phyloP scores from a whole-genome alignment of 305 asterid genomes.

The Fraxinus albicans region DNA sequence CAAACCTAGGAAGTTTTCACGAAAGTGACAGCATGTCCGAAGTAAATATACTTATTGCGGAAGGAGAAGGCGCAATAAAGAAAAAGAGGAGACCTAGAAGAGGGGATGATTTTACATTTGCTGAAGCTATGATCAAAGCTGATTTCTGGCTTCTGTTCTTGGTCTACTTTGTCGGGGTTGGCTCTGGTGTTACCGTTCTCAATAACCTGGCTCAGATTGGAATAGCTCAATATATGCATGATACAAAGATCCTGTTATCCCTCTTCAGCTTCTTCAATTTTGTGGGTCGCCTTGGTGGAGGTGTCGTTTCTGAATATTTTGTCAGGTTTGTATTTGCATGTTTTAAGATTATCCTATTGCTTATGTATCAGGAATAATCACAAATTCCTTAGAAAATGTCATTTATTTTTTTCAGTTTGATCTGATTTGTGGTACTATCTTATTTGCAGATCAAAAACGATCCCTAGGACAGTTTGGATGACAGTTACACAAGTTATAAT shows the following conservation, averaged over 20 bases:
- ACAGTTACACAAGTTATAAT: conserved; percentile 54
- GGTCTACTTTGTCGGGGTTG: conserved; percentile 73
- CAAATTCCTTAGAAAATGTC: background rate
- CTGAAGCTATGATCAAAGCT: conserved; percentile 57
- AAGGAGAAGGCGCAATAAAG: no score
- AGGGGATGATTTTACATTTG: no score
- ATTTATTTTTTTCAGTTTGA: background rate
- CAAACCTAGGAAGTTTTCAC: no score
- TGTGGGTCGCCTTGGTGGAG: conserved; percentile 78
- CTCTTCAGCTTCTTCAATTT: conserved; percentile 73
- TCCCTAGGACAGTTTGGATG: conserved; percentile 72
- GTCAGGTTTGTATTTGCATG: conserved; percentile 46
- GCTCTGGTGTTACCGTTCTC: conserved; percentile 74
- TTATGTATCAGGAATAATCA: background rate
- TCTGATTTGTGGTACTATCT: conserved; percentile 12
- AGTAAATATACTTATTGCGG: no score
- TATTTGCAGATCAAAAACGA: conserved; percentile 49
- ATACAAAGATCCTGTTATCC: conserved; percentile 54
- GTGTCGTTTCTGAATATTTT: conserved; percentile 55
- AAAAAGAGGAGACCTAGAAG: no score
- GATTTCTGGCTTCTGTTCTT: conserved; percentile 79
- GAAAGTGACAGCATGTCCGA: no score
- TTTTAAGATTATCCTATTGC: background rate
- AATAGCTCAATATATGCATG: conserved; percentile 47
- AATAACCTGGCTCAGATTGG: conserved; percentile 78